These are phyloP conservation scores for Ophiostoma angusticollis DNA, from an alignment of 2,329 filamentous ascomycete species.

Conservation along the genomic window DNA sequence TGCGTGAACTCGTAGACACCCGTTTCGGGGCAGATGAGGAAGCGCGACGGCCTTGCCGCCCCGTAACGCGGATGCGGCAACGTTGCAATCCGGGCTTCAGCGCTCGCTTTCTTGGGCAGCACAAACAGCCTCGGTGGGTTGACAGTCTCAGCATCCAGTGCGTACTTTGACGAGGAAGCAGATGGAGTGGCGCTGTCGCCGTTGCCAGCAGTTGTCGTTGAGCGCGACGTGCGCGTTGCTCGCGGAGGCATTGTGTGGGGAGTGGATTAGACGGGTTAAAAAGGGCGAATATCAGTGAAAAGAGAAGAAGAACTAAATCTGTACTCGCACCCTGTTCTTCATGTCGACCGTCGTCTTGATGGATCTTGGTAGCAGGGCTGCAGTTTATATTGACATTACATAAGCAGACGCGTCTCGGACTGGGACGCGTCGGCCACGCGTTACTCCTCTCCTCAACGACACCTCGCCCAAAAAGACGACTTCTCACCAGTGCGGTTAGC, in stretches of 20 bases:
- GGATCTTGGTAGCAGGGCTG: background rate
- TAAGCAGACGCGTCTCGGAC: conserved; percentile 9
- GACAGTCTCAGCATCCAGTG: conserved; percentile 25
- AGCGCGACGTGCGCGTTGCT: conserved; percentile 30
- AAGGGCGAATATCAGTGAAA: too few species aligned
- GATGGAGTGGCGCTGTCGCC: conserved; percentile 17
- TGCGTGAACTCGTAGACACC: conserved; percentile 55
- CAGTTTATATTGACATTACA: background rate
- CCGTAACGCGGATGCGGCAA: conserved; percentile 47
- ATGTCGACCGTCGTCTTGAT: background rate
- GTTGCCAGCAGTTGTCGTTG: conserved; percentile 23
- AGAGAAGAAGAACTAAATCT: too few species aligned
- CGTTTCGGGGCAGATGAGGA: conserved; percentile 47
- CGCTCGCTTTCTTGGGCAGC: conserved; percentile 40
- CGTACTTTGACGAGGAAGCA: conserved; percentile 23
- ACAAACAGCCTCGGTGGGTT: conserved; percentile 46
- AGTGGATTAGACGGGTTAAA: background rate
- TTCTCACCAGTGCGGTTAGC: too few species aligned
- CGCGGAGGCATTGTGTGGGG: conserved; percentile 10
- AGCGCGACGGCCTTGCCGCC: conserved; percentile 38
- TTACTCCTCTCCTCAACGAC: too few species aligned
- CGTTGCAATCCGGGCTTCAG: conserved; percentile 44
- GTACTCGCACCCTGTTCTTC: too few species aligned
- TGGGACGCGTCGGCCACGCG: conserved; percentile 4
- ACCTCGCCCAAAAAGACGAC: too few species aligned